Base-by-base conservation (phyloP, 2,329 filamentous ascomycete species). In the Magnaporthiopsis rhizophila region DNA sequence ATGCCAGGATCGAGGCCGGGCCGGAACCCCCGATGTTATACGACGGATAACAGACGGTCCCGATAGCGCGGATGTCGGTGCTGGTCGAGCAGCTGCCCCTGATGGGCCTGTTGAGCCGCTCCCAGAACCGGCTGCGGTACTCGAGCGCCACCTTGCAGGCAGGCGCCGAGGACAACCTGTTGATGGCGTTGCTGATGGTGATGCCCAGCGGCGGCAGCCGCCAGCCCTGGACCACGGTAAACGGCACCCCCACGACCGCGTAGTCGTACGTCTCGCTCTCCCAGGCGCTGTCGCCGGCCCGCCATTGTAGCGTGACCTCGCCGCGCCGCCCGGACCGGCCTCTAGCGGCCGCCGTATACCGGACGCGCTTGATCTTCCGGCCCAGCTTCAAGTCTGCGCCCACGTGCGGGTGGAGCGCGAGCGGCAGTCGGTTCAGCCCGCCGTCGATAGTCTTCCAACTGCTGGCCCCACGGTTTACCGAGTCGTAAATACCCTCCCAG, bases 21-120 rank as follows among this genome's bases (percentile, higher is more conserved):
- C 85, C 82, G 0, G 82, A 84, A 53, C 80, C 80, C 75, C 89
- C 90, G 71, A 90, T 77, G 66, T 85, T 79, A 76, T 89, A 89
- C 8, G 83, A 81, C 0, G 88, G 88, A 73, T 89, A 90, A 78
- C 86, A 89, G 66, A 89, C 79, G 60, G 74, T 80, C 30, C 85
- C 84, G 64, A 89, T 80, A 28, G 84, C 83, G 0, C 84, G 80
- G 63, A 89, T 86, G 67, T 88, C 82, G 1, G 80, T 81, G 0
- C 68, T 67, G 5, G 79, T 79, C 62, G 81, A 83, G 70, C 87
- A 90, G 8, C 86, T 84, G 15, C 89, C 88, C 65, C 83, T 78
- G 71, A 91, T 90, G 5, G 81, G 80, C 61, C 77, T 77, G 38
- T 75, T 71, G 62, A 30, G 75, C 50, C 80, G 77, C 69, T 84